Base-by-base conservation (phyloP, 1,139 yeast species). In the Yamadazyma dendronema region DNA sequence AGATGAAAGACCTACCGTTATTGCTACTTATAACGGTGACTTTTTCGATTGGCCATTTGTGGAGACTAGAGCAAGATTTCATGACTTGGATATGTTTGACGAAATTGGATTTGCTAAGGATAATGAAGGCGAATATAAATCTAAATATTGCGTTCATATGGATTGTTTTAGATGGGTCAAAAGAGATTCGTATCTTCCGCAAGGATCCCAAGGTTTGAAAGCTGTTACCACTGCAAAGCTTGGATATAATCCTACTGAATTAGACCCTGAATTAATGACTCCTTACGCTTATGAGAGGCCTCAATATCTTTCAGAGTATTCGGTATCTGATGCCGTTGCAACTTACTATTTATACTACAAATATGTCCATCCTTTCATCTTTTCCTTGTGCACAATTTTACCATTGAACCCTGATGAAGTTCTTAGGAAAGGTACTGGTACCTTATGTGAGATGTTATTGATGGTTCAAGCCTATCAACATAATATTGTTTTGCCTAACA, bases 41-140 rank as follows among this genome's bases (percentile, higher is more conserved):
- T 89, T 89, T 55, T 94, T 94, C 63, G 99, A 94, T 71, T 94
- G 98, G 98, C 99, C 99, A 1, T 94, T 89, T 59, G 94, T 94
- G 4, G 98, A 90, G 50, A 81, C 85, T 12, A 72, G 99, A 55
- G 82, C 97, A 2, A 65, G 81, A 25, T 76, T 78, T 42, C 95
- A 92, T 57, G 97, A 88, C 17, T 58, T 94, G 47, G 84, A 86
- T 57, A 83, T 94, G 95, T 86, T 80, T 57, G 84, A 84, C 36
- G 97, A 92, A 59, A 92, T 92, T 51, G 99, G 99, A 1, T 94
- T 92, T 57, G 87, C 89, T 6, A 81, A 81, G 38, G 97, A 94
- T 58, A 68, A 73, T 33, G 97, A 90, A 52, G 96, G 87, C 27
- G 97, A 90, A 58, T 94, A 90, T 61, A 90, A 90, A 59, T 88